Evolutionary conservation across 2,329 filamentous ascomycete species (phyloP).

Genomic region (Fusarium piperis): DNA sequence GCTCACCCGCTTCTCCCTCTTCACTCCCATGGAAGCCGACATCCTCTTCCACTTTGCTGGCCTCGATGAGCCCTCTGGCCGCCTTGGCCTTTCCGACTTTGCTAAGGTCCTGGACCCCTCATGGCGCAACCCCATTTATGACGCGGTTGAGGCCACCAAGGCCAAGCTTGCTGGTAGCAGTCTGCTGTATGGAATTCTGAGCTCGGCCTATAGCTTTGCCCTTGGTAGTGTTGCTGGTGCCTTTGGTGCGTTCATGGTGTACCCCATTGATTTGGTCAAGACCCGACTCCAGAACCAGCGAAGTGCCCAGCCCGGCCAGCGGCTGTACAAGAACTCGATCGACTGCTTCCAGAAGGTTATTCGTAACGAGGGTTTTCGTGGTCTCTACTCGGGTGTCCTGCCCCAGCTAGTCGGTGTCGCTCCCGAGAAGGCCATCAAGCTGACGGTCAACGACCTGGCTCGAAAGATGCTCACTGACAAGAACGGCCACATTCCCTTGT

Average conservation of each 20-base stretch:
- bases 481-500: slow-evolving; percentile 76
- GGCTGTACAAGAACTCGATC: slow-evolving; percentile 95
- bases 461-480: slow-evolving; percentile 80
- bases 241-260: slow-evolving; percentile 99
- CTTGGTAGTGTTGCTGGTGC: slow-evolving; percentile 92
- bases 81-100: slow-evolving; percentile 85
- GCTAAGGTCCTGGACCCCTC: slow-evolving; percentile 94
- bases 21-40: slow-evolving; percentile 98
- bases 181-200: slow-evolving; percentile 66
- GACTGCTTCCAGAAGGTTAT: slow-evolving; percentile 96
- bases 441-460: slow-evolving; percentile 96
- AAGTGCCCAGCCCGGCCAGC: slow-evolving; percentile 80
- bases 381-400: slow-evolving; percentile 92
- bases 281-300: slow-evolving; percentile 98
- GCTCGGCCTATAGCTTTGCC: slow-evolving; percentile 89
- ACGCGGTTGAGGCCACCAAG: slow-evolving; percentile 60
- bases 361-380: slow-evolving; percentile 87
- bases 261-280: slow-evolving; percentile 98
- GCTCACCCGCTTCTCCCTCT: slow-evolving; percentile 91
- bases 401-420: slow-evolving; percentile 97
- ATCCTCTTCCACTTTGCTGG: slow-evolving; percentile 99
- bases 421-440: slow-evolving; percentile 99
- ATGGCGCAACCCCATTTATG: slow-evolving; percentile 75
- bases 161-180: slow-evolving; percentile 39
- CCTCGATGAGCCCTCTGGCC: slow-evolving; percentile 86